These are phyloP conservation scores for Metarhizium guizhouense DNA, from an alignment of 2,329 filamentous ascomycete species.

Conservation along the genomic window DNA sequence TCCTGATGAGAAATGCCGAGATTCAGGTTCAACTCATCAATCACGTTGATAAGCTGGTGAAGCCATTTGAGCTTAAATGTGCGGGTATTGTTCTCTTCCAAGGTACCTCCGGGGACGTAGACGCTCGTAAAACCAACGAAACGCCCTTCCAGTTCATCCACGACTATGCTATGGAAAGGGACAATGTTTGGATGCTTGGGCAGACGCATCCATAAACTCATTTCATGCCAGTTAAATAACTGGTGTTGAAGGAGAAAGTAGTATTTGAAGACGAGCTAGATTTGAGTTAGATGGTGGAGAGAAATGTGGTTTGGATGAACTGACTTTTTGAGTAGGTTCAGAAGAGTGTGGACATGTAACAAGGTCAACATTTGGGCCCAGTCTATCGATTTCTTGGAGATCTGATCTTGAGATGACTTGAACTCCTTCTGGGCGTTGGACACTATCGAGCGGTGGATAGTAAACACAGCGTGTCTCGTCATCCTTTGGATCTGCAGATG, in stretches of 20 bases:
- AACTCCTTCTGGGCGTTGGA: constrained; percentile 8
- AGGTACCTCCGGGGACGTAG: constrained; percentile 25
- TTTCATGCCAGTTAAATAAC: constrained; percentile 22
- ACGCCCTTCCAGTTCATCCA: constrained; percentile 21
- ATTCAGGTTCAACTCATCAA: constrained; percentile 29
- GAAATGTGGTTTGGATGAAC: not conserved
- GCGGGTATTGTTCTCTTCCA: constrained; percentile 18
- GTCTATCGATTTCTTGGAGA: constrained; percentile 20
- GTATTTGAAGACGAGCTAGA: constrained; percentile 25
- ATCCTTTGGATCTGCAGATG: constrained; percentile 15
- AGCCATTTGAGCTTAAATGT: constrained; percentile 27
- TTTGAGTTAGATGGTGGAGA: not conserved
- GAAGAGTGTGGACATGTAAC: constrained; percentile 10
- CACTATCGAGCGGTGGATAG: constrained; percentile 14
- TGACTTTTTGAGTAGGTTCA: constrained; percentile 5
- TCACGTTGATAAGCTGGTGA: constrained; percentile 22
- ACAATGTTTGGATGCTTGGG: constrained; percentile 28
- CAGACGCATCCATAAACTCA: constrained; percentile 25
- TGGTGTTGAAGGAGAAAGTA: constrained; percentile 15
- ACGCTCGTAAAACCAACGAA: constrained; percentile 28
- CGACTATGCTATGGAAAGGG: constrained; percentile 23
- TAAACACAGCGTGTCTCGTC: constrained; percentile 17
- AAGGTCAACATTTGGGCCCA: constrained; percentile 18
- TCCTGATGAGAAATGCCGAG: constrained; percentile 29
- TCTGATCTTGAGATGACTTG: constrained; percentile 12